Percentiles rank a stretch among this genome's conserved stretches.
Evolutionary conservation across 1,284 basidiomycete species (phyloP).

Genomic region (Trichosporon sp.): DNA sequence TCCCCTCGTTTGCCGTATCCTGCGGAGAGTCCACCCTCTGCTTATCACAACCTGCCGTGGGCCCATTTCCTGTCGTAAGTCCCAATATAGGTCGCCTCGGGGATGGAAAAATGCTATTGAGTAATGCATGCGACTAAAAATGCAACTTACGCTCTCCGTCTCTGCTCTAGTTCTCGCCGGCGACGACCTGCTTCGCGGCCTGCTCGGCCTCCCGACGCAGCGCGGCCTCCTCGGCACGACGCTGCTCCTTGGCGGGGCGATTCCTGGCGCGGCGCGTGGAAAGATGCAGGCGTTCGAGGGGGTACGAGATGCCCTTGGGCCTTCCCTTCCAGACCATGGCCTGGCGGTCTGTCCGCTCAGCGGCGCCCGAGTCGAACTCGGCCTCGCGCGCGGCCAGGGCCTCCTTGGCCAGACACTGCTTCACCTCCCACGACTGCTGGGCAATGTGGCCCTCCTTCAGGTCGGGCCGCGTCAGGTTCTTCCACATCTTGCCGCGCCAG

Average conservation of each 20-base stretch:
- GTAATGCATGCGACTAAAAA: conserved; percentile 23
- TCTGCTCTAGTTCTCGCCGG: conserved; percentile 12
- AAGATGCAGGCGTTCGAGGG: conserved; percentile 43
- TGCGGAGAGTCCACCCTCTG: background rate
- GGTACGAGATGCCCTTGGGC: conserved; percentile 40
- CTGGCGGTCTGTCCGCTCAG: conserved; percentile 36
- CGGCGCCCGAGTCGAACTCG: conserved; percentile 3
- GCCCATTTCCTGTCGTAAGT: too few species aligned
- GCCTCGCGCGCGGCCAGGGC: conserved; percentile 17
- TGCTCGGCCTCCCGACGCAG: conserved; percentile 21
- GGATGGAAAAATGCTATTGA: conserved; percentile 11
- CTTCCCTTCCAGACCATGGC: conserved; percentile 39
- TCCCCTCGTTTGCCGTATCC: too few species aligned
- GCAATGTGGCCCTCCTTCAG: conserved; percentile 23
- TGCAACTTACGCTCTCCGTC: conserved; percentile 14
- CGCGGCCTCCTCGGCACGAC: conserved; percentile 20
- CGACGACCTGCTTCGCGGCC: conserved; percentile 10
- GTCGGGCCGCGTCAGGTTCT: conserved; percentile 3
- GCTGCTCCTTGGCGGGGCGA: conserved; percentile 41
- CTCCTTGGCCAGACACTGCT: background rate
- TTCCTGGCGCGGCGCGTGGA: conserved; percentile 38
- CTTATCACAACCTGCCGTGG: background rate
- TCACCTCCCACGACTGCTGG: conserved; percentile 14
- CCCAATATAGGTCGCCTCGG: background rate
- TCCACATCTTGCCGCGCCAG: conserved; percentile 15